Evolutionary conservation across 1,284 basidiomycete genomes (phyloP).

Genomic region (Pulchroboletus neoregius): DNA sequence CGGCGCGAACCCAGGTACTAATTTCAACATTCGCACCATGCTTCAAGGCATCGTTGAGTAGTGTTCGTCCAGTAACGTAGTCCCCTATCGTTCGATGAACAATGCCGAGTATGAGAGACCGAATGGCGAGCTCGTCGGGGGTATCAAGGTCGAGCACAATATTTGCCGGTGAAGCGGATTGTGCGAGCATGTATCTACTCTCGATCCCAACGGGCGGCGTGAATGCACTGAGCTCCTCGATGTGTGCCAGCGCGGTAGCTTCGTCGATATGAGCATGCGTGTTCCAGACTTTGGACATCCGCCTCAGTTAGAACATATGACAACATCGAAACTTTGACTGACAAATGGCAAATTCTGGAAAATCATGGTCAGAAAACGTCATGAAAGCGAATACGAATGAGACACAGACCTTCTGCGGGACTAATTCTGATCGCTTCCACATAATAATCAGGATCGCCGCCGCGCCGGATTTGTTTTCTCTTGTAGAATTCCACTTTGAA

Average conservation of each 20-base stretch:
- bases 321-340: constrained; percentile 21
- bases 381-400: background rate
- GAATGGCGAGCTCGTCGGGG: constrained; percentile 65
- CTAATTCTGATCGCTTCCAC: constrained; percentile 58
- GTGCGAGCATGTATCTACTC: constrained; percentile 31
- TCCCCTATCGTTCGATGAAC: constrained; percentile 54
- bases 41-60: constrained; percentile 49
- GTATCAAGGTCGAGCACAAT: constrained; percentile 50
- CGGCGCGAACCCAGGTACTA: constrained; percentile 63
- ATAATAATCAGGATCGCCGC: constrained; percentile 48
- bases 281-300: constrained; percentile 59
- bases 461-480: constrained; percentile 54
- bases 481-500: constrained; percentile 74
- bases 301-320: background rate
- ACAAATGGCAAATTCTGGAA: constrained; percentile 58
- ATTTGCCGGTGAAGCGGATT: constrained; percentile 10
- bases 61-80: constrained; percentile 42
- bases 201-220: constrained; percentile 43
- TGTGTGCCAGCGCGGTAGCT: constrained; percentile 51
- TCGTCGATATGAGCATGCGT: constrained; percentile 55
- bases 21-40: constrained; percentile 40
- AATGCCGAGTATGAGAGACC: constrained; percentile 64
- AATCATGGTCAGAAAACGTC: constrained; percentile 1
- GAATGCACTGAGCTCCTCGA: constrained; percentile 46
- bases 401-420: constrained; percentile 57